phyloP scores from a whole-genome alignment of 2,329 filamentous ascomycete species.

The Aspergillus sp. region DNA sequence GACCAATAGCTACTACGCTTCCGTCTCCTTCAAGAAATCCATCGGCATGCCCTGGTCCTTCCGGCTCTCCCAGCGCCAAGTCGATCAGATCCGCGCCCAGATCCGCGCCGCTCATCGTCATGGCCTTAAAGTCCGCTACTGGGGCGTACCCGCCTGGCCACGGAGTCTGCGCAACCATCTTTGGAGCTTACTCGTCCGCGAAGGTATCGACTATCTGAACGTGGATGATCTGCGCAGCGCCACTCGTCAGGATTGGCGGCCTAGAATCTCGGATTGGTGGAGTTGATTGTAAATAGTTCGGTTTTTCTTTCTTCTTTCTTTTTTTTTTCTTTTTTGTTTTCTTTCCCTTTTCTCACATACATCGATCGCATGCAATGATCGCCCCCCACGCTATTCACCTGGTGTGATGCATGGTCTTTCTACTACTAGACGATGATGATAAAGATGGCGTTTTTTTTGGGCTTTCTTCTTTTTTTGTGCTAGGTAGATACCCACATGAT shows the following conservation, averaged over 20 bases:
- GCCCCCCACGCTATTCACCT: no score
- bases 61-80: conserved; percentile 48
- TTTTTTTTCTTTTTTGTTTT: not conserved
- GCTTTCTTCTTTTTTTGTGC: not conserved
- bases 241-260: conserved; percentile 51
- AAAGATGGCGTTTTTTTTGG: not conserved
- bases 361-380: no score
- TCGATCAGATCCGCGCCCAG: conserved; percentile 52
- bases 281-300: conserved; percentile 13
- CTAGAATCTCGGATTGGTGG: conserved; percentile 38
- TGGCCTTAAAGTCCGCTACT: conserved; percentile 59
- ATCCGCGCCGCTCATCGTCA: conserved; percentile 53
- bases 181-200: conserved; percentile 55
- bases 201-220: conserved; percentile 60
- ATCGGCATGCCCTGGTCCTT: conserved; percentile 55
- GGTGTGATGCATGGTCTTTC: no score
- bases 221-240: conserved; percentile 59
- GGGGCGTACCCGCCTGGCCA: conserved; percentile 59
- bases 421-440: not conserved
- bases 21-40: conserved; percentile 52
- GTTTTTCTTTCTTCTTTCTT: not conserved
- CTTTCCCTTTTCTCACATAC: not conserved
- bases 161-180: conserved; percentile 54
- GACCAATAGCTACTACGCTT: conserved; percentile 61
- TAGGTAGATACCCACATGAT: conserved; percentile 3